Evolutionary conservation across 2,329 filamentous ascomycete species (phyloP).

Genomic region (Ophiostoma sp.): DNA sequence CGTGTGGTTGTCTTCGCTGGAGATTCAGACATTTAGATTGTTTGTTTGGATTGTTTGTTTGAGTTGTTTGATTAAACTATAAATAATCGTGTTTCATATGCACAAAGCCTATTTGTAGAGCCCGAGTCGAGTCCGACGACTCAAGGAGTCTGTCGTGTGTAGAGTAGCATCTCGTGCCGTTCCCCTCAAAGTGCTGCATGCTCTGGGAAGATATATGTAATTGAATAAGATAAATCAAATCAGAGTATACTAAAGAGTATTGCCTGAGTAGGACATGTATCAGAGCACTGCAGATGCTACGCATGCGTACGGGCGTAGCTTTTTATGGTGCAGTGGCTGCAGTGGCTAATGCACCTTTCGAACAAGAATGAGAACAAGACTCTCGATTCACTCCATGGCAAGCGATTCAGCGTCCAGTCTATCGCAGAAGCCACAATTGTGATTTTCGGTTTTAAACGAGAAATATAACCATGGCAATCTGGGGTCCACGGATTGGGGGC

Average conservation of each 20-base stretch:
- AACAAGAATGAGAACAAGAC: neutral
- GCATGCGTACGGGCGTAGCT: neutral
- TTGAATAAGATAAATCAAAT: neutral
- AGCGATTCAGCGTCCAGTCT: too few species aligned
- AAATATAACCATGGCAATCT: neutral
- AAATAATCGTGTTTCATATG: neutral
- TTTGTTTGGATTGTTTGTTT: too few species aligned
- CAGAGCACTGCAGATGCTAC: neutral
- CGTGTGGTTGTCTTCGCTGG: neutral
- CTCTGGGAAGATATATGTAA: neutral
- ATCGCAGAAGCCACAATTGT: neutral
- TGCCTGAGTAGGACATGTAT: neutral
- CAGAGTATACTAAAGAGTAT: neutral
- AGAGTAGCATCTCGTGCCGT: slow-evolving; percentile 5
- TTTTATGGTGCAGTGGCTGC: neutral
- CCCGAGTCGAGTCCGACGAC: neutral
- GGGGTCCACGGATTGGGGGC: neutral
- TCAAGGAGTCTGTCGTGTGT: neutral
- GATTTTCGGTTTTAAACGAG: neutral
- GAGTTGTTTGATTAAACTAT: neutral
- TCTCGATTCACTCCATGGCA: too few species aligned
- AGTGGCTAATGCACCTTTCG: neutral
- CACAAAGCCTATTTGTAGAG: slow-evolving; percentile 2
- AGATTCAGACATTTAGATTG: too few species aligned
- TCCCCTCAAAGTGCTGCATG: neutral